A percentile compares a stretch with the other conserved stretches of the same genome.
Conservation (phyloP, 2,329 filamentous ascomycete species). For the Simplicillium sp. region DNA sequence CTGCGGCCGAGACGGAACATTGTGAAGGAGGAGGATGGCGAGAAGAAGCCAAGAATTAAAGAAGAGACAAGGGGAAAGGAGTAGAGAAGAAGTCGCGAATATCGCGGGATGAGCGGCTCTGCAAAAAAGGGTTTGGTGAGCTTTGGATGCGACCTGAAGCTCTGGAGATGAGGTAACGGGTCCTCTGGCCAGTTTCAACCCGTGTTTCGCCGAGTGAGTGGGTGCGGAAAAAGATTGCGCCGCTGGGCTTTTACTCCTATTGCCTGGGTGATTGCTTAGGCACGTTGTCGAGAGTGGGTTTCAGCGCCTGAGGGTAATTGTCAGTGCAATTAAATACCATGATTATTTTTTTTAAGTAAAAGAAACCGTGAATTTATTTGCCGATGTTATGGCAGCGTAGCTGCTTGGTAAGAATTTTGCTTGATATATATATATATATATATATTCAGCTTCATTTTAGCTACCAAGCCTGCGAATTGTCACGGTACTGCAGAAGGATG, state of each 20-base stretch:
- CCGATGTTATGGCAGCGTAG: too few relatives aligned
- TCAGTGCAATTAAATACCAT: too few relatives aligned
- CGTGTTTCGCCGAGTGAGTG: conserved; percentile 8
- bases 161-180: conserved; percentile 2
- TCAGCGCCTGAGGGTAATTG: too few relatives aligned
- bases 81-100: conserved; percentile 6
- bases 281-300: too few relatives aligned
- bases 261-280: too few relatives aligned
- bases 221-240: conserved; percentile 7
- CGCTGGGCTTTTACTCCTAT: not conserved
- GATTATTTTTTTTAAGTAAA: too few relatives aligned
- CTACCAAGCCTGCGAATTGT: too few relatives aligned
- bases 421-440: too few relatives aligned
- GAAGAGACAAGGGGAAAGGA: conserved; percentile 5
- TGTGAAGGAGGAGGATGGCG: conserved; percentile 19
- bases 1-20: conserved; percentile 90
- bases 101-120: conserved; percentile 3
- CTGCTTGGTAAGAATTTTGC: too few relatives aligned
- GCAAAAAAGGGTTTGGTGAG: not conserved
- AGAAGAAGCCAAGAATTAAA: conserved; percentile 1
- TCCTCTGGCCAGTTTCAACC: conserved; percentile 4
- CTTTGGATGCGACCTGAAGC: not conserved
- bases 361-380: too few relatives aligned
- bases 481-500: too few relatives aligned
- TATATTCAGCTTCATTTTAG: too few relatives aligned